phyloP scores from a whole-genome alignment of 257 asterid genomes.

The Scutellaria barbata region DNA sequence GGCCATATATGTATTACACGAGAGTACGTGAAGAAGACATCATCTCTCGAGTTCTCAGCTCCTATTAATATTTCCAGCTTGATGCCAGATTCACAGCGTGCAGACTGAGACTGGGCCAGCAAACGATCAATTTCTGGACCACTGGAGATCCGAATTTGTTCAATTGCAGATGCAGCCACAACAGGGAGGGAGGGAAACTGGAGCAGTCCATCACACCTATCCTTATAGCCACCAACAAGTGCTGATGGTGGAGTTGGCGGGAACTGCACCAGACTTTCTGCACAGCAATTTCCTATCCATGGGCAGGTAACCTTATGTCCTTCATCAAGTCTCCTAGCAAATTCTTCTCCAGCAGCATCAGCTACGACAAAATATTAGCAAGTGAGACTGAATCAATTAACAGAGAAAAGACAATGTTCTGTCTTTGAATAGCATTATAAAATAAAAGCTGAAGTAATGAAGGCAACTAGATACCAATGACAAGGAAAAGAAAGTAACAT shows the following conservation, averaged over 20 bases:
- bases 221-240: conserved; percentile 95
- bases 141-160: conserved; percentile 73
- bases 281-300: conserved; percentile 92
- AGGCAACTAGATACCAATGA: conserved; percentile 1
- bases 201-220: conserved; percentile 94
- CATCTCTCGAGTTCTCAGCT: conserved; percentile 66
- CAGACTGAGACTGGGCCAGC: conserved; percentile 72
- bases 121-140: conserved; percentile 86
- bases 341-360: conserved; percentile 78
- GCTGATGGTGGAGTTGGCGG: conserved; percentile 99
- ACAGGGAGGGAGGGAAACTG: conserved; percentile 95
- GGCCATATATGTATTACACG: conserved; percentile 57
- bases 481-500: conserved; percentile 32
- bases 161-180: conserved; percentile 81
- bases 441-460: conserved; percentile 18
- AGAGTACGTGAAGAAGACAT: conserved; percentile 70
- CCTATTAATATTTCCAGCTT: conserved; percentile 70
- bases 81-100: conserved; percentile 72
- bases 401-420: conserved; percentile 26
- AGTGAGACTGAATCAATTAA: conserved; percentile 35
- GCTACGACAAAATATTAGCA: conserved; percentile 51
- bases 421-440: conserved; percentile 11
- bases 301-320: conserved; percentile 86
- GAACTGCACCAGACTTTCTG: conserved; percentile 97
- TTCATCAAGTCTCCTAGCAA: conserved; percentile 74